Evolutionary conservation across 257 asterid genomes (phyloP).

Genomic region (Plectranthus barbatus): DNA sequence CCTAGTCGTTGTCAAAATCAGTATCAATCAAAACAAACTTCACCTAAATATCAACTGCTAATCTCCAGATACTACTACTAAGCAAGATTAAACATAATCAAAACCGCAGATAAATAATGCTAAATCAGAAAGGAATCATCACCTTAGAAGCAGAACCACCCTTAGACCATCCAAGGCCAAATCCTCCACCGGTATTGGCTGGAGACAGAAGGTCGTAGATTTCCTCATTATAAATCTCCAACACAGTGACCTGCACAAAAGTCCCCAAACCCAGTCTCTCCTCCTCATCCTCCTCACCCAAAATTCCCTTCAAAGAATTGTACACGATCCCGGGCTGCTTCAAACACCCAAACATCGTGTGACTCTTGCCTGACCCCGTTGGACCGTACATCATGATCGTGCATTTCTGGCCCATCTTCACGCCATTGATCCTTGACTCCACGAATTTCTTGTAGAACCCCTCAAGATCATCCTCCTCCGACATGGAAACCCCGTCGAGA

Average conservation of each 20-base stretch:
- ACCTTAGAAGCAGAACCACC: conserved; percentile 77
- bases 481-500: conserved; percentile 72
- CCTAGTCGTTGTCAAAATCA: too few species aligned
- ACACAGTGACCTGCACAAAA: conserved; percentile 81
- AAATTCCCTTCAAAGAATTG: conserved; percentile 55
- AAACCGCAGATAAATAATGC: not conserved
- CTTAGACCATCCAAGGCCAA: conserved; percentile 69
- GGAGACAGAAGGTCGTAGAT: conserved; percentile 69
- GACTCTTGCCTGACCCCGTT: conserved; percentile 91
- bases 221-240: conserved; percentile 93
- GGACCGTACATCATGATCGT: conserved; percentile 98
- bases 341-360: conserved; percentile 82
- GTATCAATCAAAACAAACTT: not conserved
- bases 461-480: conserved; percentile 76
- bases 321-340: conserved; percentile 84
- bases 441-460: conserved; percentile 68
- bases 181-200: conserved; percentile 54
- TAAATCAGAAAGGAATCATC: not conserved
- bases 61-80: too few species aligned
- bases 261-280: conserved; percentile 46
- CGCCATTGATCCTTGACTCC: conserved; percentile 65
- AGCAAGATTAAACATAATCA: too few species aligned
- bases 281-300: conserved; percentile 44
- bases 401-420: conserved; percentile 77
- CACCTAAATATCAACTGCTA: too few species aligned